Evolutionary conservation across 371 early-diverging fungal genomes (phyloP), one percentile per base, ranked within the genome.

Genomic region (Syncephalastrum sp.): DNA sequence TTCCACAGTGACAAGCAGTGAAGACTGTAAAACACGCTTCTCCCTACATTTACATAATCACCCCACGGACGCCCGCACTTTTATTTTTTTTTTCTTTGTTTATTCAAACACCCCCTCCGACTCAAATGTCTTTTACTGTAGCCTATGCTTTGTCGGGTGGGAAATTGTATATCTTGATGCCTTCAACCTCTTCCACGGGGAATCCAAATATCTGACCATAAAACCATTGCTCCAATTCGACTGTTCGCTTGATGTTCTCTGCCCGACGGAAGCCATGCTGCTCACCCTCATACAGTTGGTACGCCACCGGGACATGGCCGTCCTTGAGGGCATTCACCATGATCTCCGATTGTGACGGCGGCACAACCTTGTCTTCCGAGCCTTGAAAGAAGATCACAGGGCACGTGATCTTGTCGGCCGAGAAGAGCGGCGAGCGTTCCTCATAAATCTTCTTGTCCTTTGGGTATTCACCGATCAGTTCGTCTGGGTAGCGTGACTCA

Each of bases 301-400:
- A 87, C 2, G 86, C 84, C n/a, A 88, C 88, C 5, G 80, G 79
- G 0, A 87, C 59, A 10, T 82, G 82, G 5, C 82, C 82, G 25
- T 81, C 54, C 52, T 77, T 78, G 44, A 91, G 61, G 7, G 86
- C 84, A 16, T 84, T 67, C 5, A 87, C 89, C 82, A 91, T 89
- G 43, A 82, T 60, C 63, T 86, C 83, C 7, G 92, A 75, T 65
- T 91, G 92, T 27, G 82, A 83, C 16, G 87, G 86, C 42, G 90
- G 92, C 12, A 91, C 92, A 4, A 90, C 84, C 59, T 83, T 82
- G 59, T 91, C 92, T n/a, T 86, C 86, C 12, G 67, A 42, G 1
- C 92, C 92, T 60, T 91, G 92, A 76, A 89, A 81, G 56, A 91
- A 84, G 7, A 90, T 81, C 25, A 81, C 82, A 7, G 91, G 88